A percentile compares a stretch with the other conserved stretches of the same genome.
Conservation (phyloP, 495 filamentous ascomycete species). For the Penicillium subrubescens region DNA sequence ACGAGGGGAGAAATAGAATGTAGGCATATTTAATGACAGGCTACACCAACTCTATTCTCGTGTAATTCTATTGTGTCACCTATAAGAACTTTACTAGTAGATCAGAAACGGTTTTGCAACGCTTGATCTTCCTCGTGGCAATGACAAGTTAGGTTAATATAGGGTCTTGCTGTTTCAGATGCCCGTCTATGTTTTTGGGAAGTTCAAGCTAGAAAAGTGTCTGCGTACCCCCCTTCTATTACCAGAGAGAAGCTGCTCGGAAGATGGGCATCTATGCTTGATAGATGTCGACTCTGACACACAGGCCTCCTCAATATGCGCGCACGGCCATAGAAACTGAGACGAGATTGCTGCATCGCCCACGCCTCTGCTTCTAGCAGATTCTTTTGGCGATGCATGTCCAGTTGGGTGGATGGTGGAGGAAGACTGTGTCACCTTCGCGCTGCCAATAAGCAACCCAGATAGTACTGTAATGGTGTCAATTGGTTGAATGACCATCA, state of each 20-base stretch:
- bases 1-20: constrained; percentile 12
- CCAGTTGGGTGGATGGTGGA: constrained; percentile 25
- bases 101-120: background rate
- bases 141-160: background rate
- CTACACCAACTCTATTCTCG: constrained; percentile 31
- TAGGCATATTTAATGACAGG: constrained; percentile 24
- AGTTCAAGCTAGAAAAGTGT: background rate
- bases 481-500: constrained; percentile 19
- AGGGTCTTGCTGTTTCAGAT: background rate
- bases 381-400: constrained; percentile 25
- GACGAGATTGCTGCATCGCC: constrained; percentile 29
- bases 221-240: background rate
- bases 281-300: constrained; percentile 10
- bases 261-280: background rate
- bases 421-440: constrained; percentile 27
- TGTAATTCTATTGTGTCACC: constrained; percentile 16
- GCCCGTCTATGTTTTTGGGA: background rate
- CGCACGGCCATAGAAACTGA: constrained; percentile 29
- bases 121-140: constrained; percentile 20
- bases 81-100: background rate
- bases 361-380: constrained; percentile 19
- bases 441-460: constrained; percentile 20
- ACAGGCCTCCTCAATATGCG: constrained; percentile 10
- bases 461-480: constrained; percentile 5
- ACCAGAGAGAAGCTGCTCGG: background rate